phyloP scores from a whole-genome alignment of 805 yeast species.

The Lachancea cidri region DNA sequence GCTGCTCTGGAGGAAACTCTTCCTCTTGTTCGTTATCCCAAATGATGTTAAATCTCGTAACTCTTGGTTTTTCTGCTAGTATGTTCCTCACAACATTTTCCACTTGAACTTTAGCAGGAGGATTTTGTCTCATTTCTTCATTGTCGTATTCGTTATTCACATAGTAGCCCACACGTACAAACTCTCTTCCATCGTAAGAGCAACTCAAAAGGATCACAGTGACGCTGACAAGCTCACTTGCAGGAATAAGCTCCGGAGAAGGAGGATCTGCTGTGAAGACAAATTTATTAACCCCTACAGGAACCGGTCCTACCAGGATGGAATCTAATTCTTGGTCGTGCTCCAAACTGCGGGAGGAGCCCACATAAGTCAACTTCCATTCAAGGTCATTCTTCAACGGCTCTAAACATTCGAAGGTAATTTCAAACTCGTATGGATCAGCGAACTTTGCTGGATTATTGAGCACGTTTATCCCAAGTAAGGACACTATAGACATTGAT shows the following conservation, averaged over 20 bases:
- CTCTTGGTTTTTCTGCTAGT: conserved; percentile 95
- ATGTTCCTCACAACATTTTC: conserved; percentile 92
- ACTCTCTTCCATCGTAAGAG: conserved; percentile 87
- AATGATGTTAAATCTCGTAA: conserved; percentile 91
- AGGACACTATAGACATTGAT: conserved; percentile 85
- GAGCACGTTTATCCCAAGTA: conserved; percentile 84
- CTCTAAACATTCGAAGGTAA: conserved; percentile 94
- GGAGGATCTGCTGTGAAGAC: conserved; percentile 95
- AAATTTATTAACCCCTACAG: conserved; percentile 93
- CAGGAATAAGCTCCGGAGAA: conserved; percentile 91
- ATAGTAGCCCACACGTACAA: conserved; percentile 95
- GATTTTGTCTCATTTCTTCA: conserved; percentile 89
- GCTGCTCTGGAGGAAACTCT: conserved; percentile 77
- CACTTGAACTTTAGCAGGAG: conserved; percentile 89
- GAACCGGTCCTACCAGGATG: conserved; percentile 96
- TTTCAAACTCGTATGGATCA: conserved; percentile 93
- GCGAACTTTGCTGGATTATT: conserved; percentile 93
- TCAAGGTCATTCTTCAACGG: conserved; percentile 81
- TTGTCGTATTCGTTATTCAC: conserved; percentile 95
- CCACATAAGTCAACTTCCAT: conserved; percentile 97
- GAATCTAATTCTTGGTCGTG: conserved; percentile 97
- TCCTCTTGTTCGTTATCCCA: conserved; percentile 80
- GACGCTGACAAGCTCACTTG: conserved; percentile 89
- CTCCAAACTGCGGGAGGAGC: conserved; percentile 87
- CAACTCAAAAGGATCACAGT: conserved; percentile 92